phyloP scores from a whole-genome alignment of 1,284 basidiomycete genomes.

The Trametes versicolor region DNA sequence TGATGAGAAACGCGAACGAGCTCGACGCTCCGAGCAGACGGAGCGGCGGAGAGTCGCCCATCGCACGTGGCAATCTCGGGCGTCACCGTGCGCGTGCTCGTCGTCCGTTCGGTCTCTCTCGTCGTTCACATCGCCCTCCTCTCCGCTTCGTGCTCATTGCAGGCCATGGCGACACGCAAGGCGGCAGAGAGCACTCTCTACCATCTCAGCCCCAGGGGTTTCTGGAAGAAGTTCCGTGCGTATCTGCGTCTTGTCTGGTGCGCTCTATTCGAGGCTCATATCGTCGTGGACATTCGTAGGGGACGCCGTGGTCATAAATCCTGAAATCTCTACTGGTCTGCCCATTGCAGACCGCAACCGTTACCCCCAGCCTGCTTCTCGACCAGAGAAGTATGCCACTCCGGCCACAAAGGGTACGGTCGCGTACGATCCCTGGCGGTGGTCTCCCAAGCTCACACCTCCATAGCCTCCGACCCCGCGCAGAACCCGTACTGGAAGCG shows the following conservation, averaged over 20 bases:
- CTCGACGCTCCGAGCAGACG: conserved; percentile 4
- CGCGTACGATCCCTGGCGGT: conserved; percentile 24
- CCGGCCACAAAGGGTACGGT: conserved; percentile 86
- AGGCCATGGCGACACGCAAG: conserved; percentile 74
- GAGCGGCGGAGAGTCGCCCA: conserved; percentile 12
- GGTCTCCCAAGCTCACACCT: conserved; percentile 18
- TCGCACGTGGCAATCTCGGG: conserved; percentile 31
- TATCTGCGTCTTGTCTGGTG: conserved; percentile 27
- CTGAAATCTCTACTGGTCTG: conserved; percentile 93
- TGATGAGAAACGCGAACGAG: neutral
- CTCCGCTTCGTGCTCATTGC: conserved; percentile 23
- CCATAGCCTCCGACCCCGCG: conserved; percentile 79
- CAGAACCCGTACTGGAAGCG: conserved; percentile 95
- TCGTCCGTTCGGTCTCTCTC: conserved; percentile 6
- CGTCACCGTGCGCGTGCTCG: conserved; percentile 23
- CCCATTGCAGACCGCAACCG: conserved; percentile 80
- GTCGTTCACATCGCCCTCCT: conserved; percentile 29
- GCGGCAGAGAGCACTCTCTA: conserved; percentile 87
- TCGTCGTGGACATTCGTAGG: conserved; percentile 54
- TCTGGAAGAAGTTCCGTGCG: conserved; percentile 95
- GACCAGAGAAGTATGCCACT: conserved; percentile 86
- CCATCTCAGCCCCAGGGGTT: conserved; percentile 87
- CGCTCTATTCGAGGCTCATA: conserved; percentile 1
- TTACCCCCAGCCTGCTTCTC: conserved; percentile 87
- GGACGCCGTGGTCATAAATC: conserved; percentile 82